These are phyloP conservation scores for Trypethelium eluteriae DNA, from an alignment of 495 filamentous ascomycete genomes.

Conservation along the genomic window DNA sequence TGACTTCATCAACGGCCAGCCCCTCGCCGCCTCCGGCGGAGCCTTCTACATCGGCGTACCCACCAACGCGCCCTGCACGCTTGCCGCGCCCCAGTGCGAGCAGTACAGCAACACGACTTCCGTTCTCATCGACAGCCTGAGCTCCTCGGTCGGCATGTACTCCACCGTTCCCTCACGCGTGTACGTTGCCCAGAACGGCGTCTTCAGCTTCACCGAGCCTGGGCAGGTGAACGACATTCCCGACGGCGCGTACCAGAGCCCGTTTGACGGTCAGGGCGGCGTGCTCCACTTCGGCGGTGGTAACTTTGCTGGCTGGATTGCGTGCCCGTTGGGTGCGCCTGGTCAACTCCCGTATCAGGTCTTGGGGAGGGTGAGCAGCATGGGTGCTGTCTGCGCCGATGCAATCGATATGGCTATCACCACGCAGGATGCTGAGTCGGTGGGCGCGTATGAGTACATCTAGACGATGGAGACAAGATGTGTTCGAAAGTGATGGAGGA, in stretches of 20 bases:
- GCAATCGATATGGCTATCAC: slow-evolving; percentile 9
- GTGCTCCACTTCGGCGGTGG: slow-evolving; percentile 9
- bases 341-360: slow-evolving; percentile 4
- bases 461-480: not conserved
- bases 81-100: slow-evolving; percentile 9
- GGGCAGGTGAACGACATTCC: slow-evolving; percentile 1
- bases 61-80: slow-evolving; percentile 12
- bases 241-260: not conserved
- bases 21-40: slow-evolving; percentile 10
- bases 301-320: slow-evolving; percentile 7
- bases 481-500: not conserved
- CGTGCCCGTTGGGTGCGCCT: slow-evolving; percentile 1
- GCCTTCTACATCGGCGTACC: slow-evolving; percentile 10
- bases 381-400: slow-evolving; percentile 7
- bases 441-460: slow-evolving; percentile 7
- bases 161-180: not conserved
- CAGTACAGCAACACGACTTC: slow-evolving; percentile 10
- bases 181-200: slow-evolving; percentile 5
- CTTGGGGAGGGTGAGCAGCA: slow-evolving; percentile 5
- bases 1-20: slow-evolving; percentile 8
- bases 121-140: slow-evolving; percentile 6
- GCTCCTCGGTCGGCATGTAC: slow-evolving; percentile 7
- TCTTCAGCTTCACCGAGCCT: slow-evolving; percentile 8
- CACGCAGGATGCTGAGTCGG: not conserved
- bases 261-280: not conserved